Base-by-base conservation (phyloP, 371 early-diverging fungal genomes). In the Mucor plumbeus region DNA sequence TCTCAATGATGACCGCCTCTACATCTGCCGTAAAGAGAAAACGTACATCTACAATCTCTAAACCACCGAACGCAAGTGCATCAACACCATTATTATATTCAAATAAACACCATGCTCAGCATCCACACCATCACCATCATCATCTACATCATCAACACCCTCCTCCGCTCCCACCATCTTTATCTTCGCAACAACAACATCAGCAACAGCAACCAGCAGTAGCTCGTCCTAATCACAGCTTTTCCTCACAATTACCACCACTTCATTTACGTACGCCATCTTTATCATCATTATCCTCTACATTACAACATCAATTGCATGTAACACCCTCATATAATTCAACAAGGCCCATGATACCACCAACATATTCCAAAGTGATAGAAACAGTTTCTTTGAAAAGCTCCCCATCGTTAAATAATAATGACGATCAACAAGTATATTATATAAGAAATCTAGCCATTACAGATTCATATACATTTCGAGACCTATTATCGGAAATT, bases 401-500 rank as follows among this genome's bases (percentile, higher is more conserved):
- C 21, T 50, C 62, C 4, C 57, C 57, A 14, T 50, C 50, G 7
- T 17, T 26, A 9, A 36, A 21, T 6, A 48, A 53, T 26, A 33
- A 26, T 39, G 36, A 48, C 14, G 35, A 21, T 21, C 47, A 48
- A 41, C 53, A 73, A 34, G 68, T 62, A 8, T 82, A 82, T 64
- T 77, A 74, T 57, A 68, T 84, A 36, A 77, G 77, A 34, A 84
- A 84, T 59, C 56, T 84, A 43, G 84, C 80, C 61, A 84, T 84
- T 55, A 79, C 84, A 10, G 81, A 84, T 43, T 69, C 72, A 0
- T 84, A 77, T 41, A 84, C 84, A n/a, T 84, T 84, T 72, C 61
- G 76, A 44, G 78, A 84, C 60, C 63, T 81, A 4, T 60, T 84
- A 57, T 65, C 66, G 13, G 81, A 81, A 59, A 76, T 78, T 8